Conservation (phyloP, 176 grass and related monocot genomes). For the Eremochloa ophiuroides region DNA sequence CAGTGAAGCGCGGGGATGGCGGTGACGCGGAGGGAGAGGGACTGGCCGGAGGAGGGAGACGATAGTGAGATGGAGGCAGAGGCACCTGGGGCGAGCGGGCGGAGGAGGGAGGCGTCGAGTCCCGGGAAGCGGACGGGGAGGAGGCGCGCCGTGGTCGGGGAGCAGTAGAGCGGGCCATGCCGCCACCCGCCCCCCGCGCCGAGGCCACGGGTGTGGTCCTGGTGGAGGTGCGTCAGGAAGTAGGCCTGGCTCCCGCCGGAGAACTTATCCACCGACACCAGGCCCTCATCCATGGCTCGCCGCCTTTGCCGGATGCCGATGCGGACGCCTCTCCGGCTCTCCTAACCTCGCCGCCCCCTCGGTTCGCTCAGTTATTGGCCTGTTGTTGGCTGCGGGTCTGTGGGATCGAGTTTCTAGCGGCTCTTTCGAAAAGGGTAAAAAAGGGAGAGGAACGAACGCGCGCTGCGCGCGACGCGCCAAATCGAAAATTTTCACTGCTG, state of each 20-base stretch:
- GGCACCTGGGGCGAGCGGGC: slow-evolving; percentile 39
- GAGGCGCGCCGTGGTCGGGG: slow-evolving; percentile 60
- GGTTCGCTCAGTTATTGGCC: background rate
- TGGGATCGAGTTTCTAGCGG: background rate
- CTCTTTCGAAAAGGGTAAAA: background rate
- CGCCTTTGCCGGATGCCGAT: background rate
- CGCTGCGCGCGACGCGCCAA: slow-evolving; percentile 1
- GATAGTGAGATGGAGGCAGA: slow-evolving; percentile 36
- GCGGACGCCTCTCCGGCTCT: background rate
- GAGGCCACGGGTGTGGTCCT: slow-evolving; percentile 81
- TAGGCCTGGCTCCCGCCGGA: slow-evolving; percentile 51
- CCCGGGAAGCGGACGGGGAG: slow-evolving; percentile 63
- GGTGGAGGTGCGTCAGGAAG: slow-evolving; percentile 93
- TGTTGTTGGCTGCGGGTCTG: background rate
- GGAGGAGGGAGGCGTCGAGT: slow-evolving; percentile 55
- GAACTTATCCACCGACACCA: slow-evolving; percentile 69
- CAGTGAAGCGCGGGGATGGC: slow-evolving; percentile 76
- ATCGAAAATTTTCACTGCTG: background rate
- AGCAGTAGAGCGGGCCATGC: slow-evolving; percentile 79
- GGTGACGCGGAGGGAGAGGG: slow-evolving; percentile 53
- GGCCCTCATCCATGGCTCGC: slow-evolving; percentile 47
- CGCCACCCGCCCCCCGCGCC: slow-evolving; percentile 40
- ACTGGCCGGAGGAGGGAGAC: slow-evolving; percentile 12
- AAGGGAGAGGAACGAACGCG: too few species aligned
- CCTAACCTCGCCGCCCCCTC: background rate